Evolutionary conservation across 2,329 filamentous ascomycete species (phyloP), one percentile per base, ranked within the genome.

Genomic region (Purpureocillium lavendulum): DNA sequence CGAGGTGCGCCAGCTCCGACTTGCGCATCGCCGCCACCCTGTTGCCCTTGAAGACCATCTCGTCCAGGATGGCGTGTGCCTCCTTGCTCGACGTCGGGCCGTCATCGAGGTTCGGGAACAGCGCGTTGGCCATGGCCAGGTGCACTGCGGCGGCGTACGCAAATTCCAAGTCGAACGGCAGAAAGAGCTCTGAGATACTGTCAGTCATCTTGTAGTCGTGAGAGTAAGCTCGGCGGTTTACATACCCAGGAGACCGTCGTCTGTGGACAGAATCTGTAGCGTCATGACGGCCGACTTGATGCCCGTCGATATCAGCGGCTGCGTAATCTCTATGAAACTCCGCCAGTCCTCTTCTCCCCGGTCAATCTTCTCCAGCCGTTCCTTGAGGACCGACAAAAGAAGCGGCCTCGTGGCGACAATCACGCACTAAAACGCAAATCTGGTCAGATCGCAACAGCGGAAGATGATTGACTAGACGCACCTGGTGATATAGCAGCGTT

Each of bases 201-300:
- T 39, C 1, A 37, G 40, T 2, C 9, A 12, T 30, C n/a, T 28
- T 15, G 16, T n/a, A n/a, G n/a, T n/a, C n/a, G n/a, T n/a, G n/a
- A n/a, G n/a, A n/a, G n/a, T n/a, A n/a, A n/a, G n/a, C n/a, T n/a
- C n/a, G n/a, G n/a, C n/a, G n/a, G n/a, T 12, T 37, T 1, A 38
- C 53, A 15, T 48, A 65, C 62, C 62, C 0, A 65, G 51, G 0
- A 62, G 46, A 12, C 57, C 54, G 5, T 62, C 53, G 16, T 63
- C 60, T 13, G 53, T 53, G 0, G 53, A 54, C 1, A 67, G 40
- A 1, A 67, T 64, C 31, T 64, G 58, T 0, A 66, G 46, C 0
- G 58, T 61, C 35, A 66, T 67, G 3, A 52, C 48, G 0, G 64
- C 63, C 0, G 63, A 67, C 28, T 66, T 65, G 15, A 66, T 65